phyloP scores from a whole-genome alignment of 805 yeast species.

The Teunomyces atbi region DNA sequence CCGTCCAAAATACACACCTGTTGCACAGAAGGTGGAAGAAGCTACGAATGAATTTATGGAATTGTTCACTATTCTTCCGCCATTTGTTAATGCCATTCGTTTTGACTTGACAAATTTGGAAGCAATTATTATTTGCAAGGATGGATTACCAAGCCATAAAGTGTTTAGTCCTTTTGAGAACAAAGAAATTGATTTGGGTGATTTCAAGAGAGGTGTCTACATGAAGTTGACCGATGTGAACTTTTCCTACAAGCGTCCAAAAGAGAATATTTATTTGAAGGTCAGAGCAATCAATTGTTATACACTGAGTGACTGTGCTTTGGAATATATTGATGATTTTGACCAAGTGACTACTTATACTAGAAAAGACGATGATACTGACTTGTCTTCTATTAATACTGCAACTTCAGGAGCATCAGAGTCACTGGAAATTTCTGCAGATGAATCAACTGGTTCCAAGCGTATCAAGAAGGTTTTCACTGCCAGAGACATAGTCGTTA shows the following conservation, averaged over 20 bases:
- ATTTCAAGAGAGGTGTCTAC: constrained; percentile 39
- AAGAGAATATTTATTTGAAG: constrained; percentile 19
- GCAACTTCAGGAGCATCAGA: constrained; percentile 17
- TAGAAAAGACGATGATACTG: constrained; percentile 25
- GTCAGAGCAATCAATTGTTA: constrained; percentile 27
- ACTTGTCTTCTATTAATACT: constrained; percentile 30
- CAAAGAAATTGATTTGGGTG: constrained; percentile 32
- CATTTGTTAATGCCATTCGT: constrained; percentile 23
- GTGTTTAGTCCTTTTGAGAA: constrained; percentile 21
- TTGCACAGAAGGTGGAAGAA: not conserved
- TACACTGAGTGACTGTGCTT: constrained; percentile 37
- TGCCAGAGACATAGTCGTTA: constrained; percentile 23
- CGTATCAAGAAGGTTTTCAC: constrained; percentile 34
- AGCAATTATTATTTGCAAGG: constrained; percentile 39
- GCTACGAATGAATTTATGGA: constrained; percentile 13
- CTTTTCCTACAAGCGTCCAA: constrained; percentile 21
- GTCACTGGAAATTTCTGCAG: constrained; percentile 1
- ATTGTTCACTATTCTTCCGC: constrained; percentile 33
- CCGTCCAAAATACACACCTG: not conserved
- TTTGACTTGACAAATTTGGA: constrained; percentile 26
- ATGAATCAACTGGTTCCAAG: constrained; percentile 13
- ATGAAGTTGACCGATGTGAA: constrained; percentile 19
- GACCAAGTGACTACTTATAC: constrained; percentile 25
- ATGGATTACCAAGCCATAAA: constrained; percentile 35
- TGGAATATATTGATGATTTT: constrained; percentile 35